phyloP scores from a whole-genome alignment of 495 filamentous ascomycete species.

The Penicillium arizonense region DNA sequence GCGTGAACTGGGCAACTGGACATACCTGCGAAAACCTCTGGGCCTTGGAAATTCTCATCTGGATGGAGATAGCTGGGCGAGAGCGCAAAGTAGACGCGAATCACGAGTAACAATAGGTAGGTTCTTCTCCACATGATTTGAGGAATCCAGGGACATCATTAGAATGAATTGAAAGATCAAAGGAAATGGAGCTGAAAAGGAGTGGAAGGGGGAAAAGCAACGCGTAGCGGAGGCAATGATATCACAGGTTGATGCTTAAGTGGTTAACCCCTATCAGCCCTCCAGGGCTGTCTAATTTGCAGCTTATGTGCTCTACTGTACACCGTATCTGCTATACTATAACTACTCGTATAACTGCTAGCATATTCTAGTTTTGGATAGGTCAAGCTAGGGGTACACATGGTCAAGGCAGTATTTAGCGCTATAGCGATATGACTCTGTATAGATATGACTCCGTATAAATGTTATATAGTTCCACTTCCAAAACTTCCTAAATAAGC shows the following conservation, averaged over 20 bases:
- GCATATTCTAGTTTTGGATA: too few relatives aligned
- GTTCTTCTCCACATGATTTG: conserved; percentile 83
- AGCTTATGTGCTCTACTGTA: conserved; percentile 1
- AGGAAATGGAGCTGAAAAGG: conserved; percentile 4
- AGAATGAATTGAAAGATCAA: conserved; percentile 7
- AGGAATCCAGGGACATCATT: conserved; percentile 20
- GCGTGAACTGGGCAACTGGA: conserved; percentile 6
- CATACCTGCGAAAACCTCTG: conserved; percentile 94
- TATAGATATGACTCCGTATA: too few relatives aligned
- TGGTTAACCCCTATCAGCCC: not conserved
- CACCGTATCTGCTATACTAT: not conserved
- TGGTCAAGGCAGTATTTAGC: too few relatives aligned
- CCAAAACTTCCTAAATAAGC: too few relatives aligned
- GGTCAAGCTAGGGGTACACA: too few relatives aligned
- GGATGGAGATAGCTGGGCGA: conserved; percentile 96
- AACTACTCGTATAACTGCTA: too few relatives aligned
- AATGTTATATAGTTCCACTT: too few relatives aligned
- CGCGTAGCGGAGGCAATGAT: conserved; percentile 21
- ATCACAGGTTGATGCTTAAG: conserved; percentile 16
- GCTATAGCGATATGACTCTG: too few relatives aligned
- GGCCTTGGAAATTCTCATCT: conserved; percentile 98
- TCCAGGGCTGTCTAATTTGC: not conserved
- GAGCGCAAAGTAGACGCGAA: conserved; percentile 91
- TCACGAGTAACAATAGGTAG: conserved; percentile 78
- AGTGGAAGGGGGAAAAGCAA: conserved; percentile 7